These are phyloP conservation scores for Bertia moriformis DNA, from an alignment of 2,329 filamentous ascomycete species.

Conservation along the genomic window DNA sequence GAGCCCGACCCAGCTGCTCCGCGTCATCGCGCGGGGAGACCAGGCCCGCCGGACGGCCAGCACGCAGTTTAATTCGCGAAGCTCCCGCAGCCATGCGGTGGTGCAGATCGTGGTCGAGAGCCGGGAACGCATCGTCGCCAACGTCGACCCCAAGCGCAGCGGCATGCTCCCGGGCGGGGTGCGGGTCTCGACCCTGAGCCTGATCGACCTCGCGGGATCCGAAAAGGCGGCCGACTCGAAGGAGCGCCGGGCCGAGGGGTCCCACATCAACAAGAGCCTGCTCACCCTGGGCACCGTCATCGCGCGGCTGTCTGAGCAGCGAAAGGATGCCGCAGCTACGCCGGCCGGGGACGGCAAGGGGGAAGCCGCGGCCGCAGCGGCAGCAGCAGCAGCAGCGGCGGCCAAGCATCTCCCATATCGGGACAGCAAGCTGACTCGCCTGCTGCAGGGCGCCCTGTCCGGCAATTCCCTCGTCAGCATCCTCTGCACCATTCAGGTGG, in stretches of 20 bases:
- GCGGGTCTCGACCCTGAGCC: slow-evolving; percentile 80
- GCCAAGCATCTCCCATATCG: slow-evolving; percentile 90
- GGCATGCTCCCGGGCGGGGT: slow-evolving; percentile 72
- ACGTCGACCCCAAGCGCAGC: slow-evolving; percentile 48
- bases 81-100: slow-evolving; percentile 93
- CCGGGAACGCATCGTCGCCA: slow-evolving; percentile 63
- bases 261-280: slow-evolving; percentile 96
- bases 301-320: slow-evolving; percentile 74
- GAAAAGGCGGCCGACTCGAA: slow-evolving; percentile 93
- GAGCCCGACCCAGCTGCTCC: slow-evolving; percentile 82
- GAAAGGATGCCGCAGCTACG: slow-evolving; percentile 64
- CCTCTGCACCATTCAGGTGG: slow-evolving; percentile 87
- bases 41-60: slow-evolving; percentile 79
- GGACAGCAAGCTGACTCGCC: slow-evolving; percentile 88
- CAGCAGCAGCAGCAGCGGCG: slow-evolving; percentile 63
- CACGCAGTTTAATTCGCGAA: slow-evolving; percentile 92
- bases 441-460: slow-evolving; percentile 82
- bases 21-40: slow-evolving; percentile 89
- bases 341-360: slow-evolving; percentile 65
- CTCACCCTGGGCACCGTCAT: slow-evolving; percentile 92
- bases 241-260: slow-evolving; percentile 82
- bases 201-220: slow-evolving; percentile 92
- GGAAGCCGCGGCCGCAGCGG: slow-evolving; percentile 64
- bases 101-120: slow-evolving; percentile 98
- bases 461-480: slow-evolving; percentile 94